Conservation (phyloP, 2,329 filamentous ascomycete species). For the Xylaria multiplex region DNA sequence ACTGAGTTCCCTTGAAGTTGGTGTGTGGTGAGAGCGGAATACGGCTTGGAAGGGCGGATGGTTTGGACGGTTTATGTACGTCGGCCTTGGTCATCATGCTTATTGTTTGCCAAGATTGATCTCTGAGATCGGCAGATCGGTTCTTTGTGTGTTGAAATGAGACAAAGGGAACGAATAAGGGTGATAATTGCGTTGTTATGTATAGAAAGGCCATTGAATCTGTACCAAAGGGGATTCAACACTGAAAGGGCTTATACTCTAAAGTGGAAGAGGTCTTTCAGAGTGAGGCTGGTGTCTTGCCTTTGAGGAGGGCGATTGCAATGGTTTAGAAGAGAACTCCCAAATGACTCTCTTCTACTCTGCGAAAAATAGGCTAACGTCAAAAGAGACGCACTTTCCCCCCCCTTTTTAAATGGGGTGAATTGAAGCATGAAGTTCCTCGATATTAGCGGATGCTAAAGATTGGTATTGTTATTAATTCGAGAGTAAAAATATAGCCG, state of each 20-base stretch:
- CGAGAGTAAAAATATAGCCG: neutral
- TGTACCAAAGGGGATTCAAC: neutral
- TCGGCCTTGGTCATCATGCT: neutral
- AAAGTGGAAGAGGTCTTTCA: neutral
- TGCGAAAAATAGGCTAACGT: neutral
- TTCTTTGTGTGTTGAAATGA: neutral
- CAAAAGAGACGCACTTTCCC: neutral
- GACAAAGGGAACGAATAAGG: neutral
- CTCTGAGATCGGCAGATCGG: neutral
- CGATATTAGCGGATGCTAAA: neutral
- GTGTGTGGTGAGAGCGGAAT: neutral
- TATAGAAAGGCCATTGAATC: neutral
- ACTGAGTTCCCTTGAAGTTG: neutral
- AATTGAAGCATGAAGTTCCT: neutral
- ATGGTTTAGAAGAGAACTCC: neutral
- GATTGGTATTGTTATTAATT: neutral
- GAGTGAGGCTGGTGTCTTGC: no score
- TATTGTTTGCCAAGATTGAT: neutral
- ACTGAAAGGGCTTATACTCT: neutral
- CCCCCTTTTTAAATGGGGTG: neutral
- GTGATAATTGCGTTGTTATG: slow-evolving; percentile 4
- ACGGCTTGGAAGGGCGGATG: neutral
- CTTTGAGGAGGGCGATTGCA: no score
- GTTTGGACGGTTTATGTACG: slow-evolving; percentile 2
- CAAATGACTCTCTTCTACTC: neutral